Percentiles rank a stretch among this genome's conserved stretches.
These are phyloP conservation scores for Komagataella pastoris DNA, from an alignment of 805 yeast genomes.

Conservation along the genomic window DNA sequence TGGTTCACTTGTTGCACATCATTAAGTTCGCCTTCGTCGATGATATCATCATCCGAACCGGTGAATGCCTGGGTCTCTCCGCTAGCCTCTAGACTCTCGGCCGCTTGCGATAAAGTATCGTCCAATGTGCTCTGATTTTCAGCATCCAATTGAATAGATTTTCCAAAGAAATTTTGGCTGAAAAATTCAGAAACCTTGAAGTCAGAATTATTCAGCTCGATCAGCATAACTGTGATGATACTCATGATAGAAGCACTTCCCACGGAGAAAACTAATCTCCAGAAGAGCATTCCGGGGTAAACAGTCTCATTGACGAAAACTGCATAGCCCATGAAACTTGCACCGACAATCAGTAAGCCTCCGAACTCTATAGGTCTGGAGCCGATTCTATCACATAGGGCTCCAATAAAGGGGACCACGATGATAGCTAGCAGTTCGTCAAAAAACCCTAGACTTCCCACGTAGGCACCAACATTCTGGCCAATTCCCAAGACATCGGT, in stretches of 20 bases:
- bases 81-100: conserved; percentile 5
- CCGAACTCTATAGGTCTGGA: conserved; percentile 34
- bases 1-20: conserved; percentile 6
- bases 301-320: conserved; percentile 22
- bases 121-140: conserved; percentile 2
- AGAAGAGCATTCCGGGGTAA: conserved; percentile 35
- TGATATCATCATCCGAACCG: conserved; percentile 6
- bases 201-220: conserved; percentile 31
- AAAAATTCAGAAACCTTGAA: conserved; percentile 18
- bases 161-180: neutral
- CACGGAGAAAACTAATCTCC: conserved; percentile 43
- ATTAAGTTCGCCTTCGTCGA: neutral
- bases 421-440: conserved; percentile 47
- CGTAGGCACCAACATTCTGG: conserved; percentile 24
- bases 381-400: conserved; percentile 49
- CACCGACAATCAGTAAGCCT: conserved; percentile 35
- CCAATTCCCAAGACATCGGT: conserved; percentile 18
- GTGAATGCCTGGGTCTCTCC: conserved; percentile 3
- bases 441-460: conserved; percentile 36
- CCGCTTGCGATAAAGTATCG: conserved; percentile 7
- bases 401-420: conserved; percentile 50
- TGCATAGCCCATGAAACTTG: conserved; percentile 36
- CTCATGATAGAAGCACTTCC: conserved; percentile 41
- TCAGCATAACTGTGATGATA: conserved; percentile 32
- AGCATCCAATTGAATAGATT: conserved; percentile 23